Evolutionary conservation across 129 eudicot species (phyloP), one percentile per base, ranked within the genome.

Genomic region (carrot (Daucus carota)): DNA sequence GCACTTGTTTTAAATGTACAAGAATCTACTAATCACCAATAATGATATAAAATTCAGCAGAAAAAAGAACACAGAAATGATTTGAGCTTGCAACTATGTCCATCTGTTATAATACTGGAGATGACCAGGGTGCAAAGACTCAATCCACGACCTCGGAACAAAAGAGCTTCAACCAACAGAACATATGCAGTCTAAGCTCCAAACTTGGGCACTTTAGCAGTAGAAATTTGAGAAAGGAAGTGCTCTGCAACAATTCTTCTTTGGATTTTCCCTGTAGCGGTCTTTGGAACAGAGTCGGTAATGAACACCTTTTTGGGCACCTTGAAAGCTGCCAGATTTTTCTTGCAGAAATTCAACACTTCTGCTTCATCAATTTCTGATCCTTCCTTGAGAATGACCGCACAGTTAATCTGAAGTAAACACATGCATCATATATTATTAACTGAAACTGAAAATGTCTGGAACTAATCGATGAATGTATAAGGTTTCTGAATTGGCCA

Each of bases 251-350:
- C 96, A 67, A 91, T 87, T 82, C 97, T 81, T 54, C 97, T 80
- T 46, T 94, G 98, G 34, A 94, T 94, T 83, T 91, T 91, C 44
- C 98, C 98, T 0, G 96, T 85, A 2, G 97, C 98, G 6, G 98
- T 94, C 75, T 86, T 94, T 6, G 98, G 98, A 76, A 94, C 86
- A 28, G 86, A 71, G 76, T 89, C 98, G 0, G 98, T 94, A 70
- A 94, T 86, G 82, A 94, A 87, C 36, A 94, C 93, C 84, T 78
- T 91, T 88, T 94, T 94, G 14, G 98, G 98, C 33, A 91, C 93
- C 93, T 94, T 94, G 77, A 94, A 94, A 65, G 91, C 87, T 31
- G 98, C 97, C 13, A 93, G 87, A 76, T 93, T 93, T 82, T 90
- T 93, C 84, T 84, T 93, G 91, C 98, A 93, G 82, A 88, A 87